Conservation (phyloP, 2,329 filamentous ascomycete species). For the Chlorencoelia australis region DNA sequence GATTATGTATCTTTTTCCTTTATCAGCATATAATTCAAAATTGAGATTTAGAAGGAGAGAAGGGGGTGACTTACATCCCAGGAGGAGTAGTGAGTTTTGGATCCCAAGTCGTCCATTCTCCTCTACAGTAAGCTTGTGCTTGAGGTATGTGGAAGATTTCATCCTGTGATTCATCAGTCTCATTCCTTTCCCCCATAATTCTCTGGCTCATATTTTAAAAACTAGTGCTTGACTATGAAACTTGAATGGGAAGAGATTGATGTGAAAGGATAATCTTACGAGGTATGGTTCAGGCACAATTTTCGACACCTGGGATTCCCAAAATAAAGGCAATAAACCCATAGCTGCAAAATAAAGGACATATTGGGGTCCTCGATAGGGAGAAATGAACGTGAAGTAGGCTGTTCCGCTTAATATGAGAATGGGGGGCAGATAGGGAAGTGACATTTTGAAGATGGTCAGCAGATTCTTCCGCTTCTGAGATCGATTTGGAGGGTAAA, state of each 20-base stretch:
- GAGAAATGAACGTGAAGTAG: no score
- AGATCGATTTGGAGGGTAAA: no score
- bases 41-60: constrained; percentile 2
- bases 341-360: no score
- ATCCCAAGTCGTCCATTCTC: constrained; percentile 73
- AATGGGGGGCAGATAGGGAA: no score
- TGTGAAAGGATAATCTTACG: constrained; percentile 7
- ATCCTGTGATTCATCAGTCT: constrained; percentile 42
- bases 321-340: no score
- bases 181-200: neutral
- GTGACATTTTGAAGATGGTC: no score
- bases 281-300: constrained; percentile 23
- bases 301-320: constrained; percentile 21
- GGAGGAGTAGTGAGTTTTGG: constrained; percentile 96
- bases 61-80: constrained; percentile 52
- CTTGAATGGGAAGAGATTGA: neutral
- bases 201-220: neutral
- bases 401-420: no score
- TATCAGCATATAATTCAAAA: no score
- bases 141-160: constrained; percentile 87
- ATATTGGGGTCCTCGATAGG: no score
- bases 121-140: constrained; percentile 74
- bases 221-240: neutral
- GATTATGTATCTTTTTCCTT: constrained; percentile 36
- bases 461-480: no score